Evolutionary conservation across 768 basidiomycete genomes (phyloP).

Genomic region (Boletus subcaerulescens): DNA sequence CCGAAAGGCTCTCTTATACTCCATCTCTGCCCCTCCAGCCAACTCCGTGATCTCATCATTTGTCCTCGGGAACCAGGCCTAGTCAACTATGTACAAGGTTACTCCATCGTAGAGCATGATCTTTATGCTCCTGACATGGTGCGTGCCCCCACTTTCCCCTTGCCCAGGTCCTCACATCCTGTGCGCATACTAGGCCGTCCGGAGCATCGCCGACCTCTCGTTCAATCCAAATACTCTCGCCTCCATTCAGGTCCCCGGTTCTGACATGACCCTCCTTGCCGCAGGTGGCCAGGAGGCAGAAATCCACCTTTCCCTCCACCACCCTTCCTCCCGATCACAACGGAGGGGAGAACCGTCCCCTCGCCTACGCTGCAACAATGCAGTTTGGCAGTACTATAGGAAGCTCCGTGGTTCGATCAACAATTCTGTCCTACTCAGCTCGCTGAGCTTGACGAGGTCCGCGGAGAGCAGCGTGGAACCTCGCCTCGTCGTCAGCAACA

Average conservation of each 20-base stretch:
- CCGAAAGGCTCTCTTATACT: slow-evolving; percentile 10
- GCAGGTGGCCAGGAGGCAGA: slow-evolving; percentile 75
- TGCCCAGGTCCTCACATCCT: slow-evolving; percentile 13
- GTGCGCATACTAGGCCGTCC: slow-evolving; percentile 37
- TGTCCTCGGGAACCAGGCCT: slow-evolving; percentile 66
- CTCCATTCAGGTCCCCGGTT: slow-evolving; percentile 49
- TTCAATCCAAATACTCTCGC: slow-evolving; percentile 67
- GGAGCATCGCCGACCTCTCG: slow-evolving; percentile 48
- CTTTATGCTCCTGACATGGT: slow-evolving; percentile 47
- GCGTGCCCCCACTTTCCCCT: slow-evolving; percentile 23
- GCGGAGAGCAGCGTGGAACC: slow-evolving; percentile 69
- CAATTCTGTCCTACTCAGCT: slow-evolving; percentile 71
- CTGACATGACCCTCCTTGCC: slow-evolving; percentile 61
- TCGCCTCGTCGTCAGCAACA: slow-evolving; percentile 79
- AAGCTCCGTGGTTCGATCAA: slow-evolving; percentile 70
- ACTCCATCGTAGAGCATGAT: slow-evolving; percentile 61
- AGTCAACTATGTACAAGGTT: slow-evolving; percentile 57
- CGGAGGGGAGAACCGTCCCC: slow-evolving; percentile 13
- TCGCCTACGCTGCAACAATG: slow-evolving; percentile 6
- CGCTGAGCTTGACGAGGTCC: slow-evolving; percentile 57
- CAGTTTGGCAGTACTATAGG: slow-evolving; percentile 54
- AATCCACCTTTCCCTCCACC: slow-evolving; percentile 59
- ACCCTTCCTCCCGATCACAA: slow-evolving; percentile 23
- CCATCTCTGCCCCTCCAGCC: slow-evolving; percentile 38
- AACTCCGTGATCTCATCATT: slow-evolving; percentile 75